Conservation (phyloP, 371 early-diverging fungal genomes). For the Mucor saturninus region DNA sequence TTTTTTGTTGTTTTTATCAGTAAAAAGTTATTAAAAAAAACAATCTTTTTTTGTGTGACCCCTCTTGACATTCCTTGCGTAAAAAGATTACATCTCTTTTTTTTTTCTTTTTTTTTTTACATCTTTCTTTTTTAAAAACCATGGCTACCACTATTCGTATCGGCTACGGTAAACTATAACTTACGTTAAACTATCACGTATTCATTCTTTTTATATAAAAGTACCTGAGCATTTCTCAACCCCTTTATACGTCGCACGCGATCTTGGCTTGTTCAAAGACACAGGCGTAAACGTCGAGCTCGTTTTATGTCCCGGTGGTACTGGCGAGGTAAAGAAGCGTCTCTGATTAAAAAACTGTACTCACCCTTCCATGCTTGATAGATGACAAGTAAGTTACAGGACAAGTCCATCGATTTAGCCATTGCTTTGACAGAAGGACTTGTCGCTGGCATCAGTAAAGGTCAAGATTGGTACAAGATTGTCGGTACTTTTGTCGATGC, state of each 20-base stretch:
- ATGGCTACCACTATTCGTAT: constrained; percentile 38
- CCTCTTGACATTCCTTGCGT: neutral
- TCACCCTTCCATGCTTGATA: constrained; percentile 13
- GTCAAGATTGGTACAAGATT: constrained; percentile 65
- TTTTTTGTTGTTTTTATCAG: constrained; percentile 3
- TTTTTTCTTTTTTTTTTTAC: constrained; percentile 10
- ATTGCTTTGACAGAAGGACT: constrained; percentile 89
- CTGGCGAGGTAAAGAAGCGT: neutral
- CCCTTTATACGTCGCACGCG: constrained; percentile 74
- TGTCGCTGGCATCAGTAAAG: constrained; percentile 73
- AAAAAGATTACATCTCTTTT: neutral
- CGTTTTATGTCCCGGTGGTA: constrained; percentile 64
- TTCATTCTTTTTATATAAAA: constrained; percentile 16
- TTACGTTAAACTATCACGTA: neutral
- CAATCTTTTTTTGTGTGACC: constrained; percentile 5
- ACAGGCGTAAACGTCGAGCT: constrained; percentile 67
- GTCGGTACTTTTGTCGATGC: constrained; percentile 79
- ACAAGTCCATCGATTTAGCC: constrained; percentile 76
- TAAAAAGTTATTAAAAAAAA: neutral
- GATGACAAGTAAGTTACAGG: constrained; percentile 78
- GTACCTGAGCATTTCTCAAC: constrained; percentile 92
- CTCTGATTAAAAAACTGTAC: neutral
- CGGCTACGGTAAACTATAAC: constrained; percentile 42
- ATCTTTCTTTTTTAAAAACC: neutral
- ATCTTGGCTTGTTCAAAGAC: constrained; percentile 62